Base-by-base conservation (phyloP, 2,329 filamentous ascomycete species). In the Phialocephala subalpina region DNA sequence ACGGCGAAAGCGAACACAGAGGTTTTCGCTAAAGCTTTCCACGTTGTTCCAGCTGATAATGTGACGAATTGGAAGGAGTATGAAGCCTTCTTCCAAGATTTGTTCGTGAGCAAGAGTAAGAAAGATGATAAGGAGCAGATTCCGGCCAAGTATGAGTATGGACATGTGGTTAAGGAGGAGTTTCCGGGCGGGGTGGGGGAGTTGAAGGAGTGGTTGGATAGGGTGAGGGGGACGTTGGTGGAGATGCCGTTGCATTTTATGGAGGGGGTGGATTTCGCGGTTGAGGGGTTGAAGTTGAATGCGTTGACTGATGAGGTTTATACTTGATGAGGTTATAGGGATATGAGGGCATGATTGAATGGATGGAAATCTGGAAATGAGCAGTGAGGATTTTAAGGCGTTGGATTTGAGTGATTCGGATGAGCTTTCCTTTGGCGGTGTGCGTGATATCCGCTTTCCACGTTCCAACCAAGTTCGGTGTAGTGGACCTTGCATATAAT, bases 161-260 rank as follows among this genome's bases (percentile, higher is more conserved):
- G 94, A 0, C 95, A 97, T 80, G 92, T 97, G 1, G 92, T 97
- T 55, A 88, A 87, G 74, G 90, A 92, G 60, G 88, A 95, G 74
- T 92, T 97, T 78, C 83, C 86, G 0, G 86, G 90, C 69, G 92
- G 94, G 8, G 88, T 90, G 53, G 81, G 81, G n/a, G 89, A 92
- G 77, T 83, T 94, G 66, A 94, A 93, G 80, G 87, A 90, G 59
- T 85, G 88, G 80, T 80, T 94, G 62, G 83, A 84, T 63, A 83
- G 86, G 62, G 82, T 94, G 45, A 85, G 88, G 67, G 92, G 92
- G 1, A 92, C 86, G 9, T 79, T 94, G 55, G 91, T 97, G 8
- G 92, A 97, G 82, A 97, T 97, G 94, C 93, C 94, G 33, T 82
- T 97, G 72, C 83, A 93, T 70, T 97, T 97, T 82, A 81, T 97